phyloP scores from a whole-genome alignment of 2,329 filamentous ascomycete genomes.

The Biscogniauxia mediterranea region DNA sequence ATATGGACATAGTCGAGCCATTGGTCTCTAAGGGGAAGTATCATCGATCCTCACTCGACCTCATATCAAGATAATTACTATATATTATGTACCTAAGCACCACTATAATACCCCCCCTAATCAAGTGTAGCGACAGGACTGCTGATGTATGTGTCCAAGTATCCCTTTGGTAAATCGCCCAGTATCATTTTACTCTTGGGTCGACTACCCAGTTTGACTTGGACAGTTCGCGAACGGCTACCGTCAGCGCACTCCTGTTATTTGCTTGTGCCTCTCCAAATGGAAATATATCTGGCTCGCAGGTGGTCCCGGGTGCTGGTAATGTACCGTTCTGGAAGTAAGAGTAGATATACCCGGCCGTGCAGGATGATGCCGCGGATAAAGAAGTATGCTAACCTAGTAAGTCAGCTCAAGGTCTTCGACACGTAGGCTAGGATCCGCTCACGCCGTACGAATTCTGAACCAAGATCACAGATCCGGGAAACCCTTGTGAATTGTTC shows the following conservation, averaged over 20 bases:
- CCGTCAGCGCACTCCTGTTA: slow-evolving; percentile 10
- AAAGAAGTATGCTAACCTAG: slow-evolving; percentile 49
- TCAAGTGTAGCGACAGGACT: neutral
- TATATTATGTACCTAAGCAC: too few relatives aligned
- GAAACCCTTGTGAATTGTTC: slow-evolving; percentile 38
- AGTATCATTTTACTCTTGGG: neutral
- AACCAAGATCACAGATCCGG: slow-evolving; percentile 44
- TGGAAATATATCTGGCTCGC: slow-evolving; percentile 43
- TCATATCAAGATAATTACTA: too few relatives aligned
- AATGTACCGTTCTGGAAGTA: slow-evolving; percentile 48
- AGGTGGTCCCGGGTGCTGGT: slow-evolving; percentile 44
- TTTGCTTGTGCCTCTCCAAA: slow-evolving; percentile 33
- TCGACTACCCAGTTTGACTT: slow-evolving; percentile 12
- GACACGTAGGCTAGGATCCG: slow-evolving; percentile 6
- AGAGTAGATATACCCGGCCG: slow-evolving; percentile 37
- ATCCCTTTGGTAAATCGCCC: neutral
- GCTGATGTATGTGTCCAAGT: neutral
- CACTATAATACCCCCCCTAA: too few relatives aligned
- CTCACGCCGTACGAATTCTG: slow-evolving; percentile 52
- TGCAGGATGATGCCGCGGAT: slow-evolving; percentile 44
- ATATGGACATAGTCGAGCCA: too few relatives aligned
- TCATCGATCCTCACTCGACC: too few relatives aligned
- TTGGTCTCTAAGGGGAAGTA: too few relatives aligned
- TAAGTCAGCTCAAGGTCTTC: slow-evolving; percentile 5
- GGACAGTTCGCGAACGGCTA: slow-evolving; percentile 14